These are phyloP conservation scores for Ceratocystis ficicola DNA, from an alignment of 2,329 filamentous ascomycete species.

Conservation along the genomic window DNA sequence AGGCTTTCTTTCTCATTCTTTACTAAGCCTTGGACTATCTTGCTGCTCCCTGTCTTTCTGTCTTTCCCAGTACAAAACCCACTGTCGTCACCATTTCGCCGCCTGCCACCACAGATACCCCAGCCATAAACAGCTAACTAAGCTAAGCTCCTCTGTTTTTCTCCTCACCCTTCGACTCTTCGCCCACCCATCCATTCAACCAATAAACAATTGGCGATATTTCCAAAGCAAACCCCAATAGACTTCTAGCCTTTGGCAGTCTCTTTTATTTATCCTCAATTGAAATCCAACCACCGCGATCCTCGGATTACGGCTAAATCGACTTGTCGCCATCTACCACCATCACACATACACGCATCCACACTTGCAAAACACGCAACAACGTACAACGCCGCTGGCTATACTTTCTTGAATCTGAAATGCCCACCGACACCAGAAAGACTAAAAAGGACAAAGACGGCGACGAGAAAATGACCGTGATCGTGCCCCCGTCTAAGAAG, in stretches of 20 bases:
- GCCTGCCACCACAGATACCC: conserved; percentile 11
- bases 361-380: neutral
- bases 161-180: neutral
- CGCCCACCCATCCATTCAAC: neutral
- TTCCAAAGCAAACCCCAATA: too few species aligned
- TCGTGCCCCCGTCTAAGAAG: conserved; percentile 62
- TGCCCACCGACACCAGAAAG: conserved; percentile 20
- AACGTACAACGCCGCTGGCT: neutral
- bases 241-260: too few species aligned
- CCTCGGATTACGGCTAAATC: too few species aligned
- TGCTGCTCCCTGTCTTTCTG: conserved; percentile 7
- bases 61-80: neutral
- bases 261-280: too few species aligned
- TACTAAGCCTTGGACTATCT: neutral
- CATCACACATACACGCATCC: neutral
- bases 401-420: neutral
- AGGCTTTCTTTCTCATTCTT: neutral
- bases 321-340: too few species aligned
- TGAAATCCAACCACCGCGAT: too few species aligned
- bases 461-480: conserved; percentile 70
- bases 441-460: conserved; percentile 42
- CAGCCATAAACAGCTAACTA: conserved; percentile 1
- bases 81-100: conserved; percentile 20
- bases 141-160: neutral
- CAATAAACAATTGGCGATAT: neutral